A percentile compares a stretch with the other conserved stretches of the same genome.
These are phyloP conservation scores for Erodium moschatum DNA, from an alignment of 441 rosid species.

Conservation along the genomic window DNA sequence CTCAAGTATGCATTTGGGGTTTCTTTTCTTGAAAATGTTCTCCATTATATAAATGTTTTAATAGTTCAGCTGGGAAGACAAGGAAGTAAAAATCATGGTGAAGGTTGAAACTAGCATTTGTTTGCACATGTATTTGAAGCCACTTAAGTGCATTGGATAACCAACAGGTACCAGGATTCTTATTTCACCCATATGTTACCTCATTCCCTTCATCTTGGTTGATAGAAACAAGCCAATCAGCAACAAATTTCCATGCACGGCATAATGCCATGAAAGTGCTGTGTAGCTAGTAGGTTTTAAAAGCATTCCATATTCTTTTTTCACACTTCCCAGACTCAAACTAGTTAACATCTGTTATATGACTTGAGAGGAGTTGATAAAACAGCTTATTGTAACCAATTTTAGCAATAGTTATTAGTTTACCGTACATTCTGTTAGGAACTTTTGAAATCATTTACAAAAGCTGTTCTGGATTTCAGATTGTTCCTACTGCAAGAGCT, in stretches of 20 bases:
- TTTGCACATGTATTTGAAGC: background rate
- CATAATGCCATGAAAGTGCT: background rate
- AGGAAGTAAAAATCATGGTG: background rate
- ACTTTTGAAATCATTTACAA: background rate
- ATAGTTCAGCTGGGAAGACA: slow-evolving; percentile 1
- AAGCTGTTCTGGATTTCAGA: background rate
- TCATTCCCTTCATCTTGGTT: background rate
- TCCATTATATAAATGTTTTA: background rate
- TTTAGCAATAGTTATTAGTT: too few species aligned
- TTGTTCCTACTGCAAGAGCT: slow-evolving; percentile 1
- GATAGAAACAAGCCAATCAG: background rate
- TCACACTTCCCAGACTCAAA: background rate
- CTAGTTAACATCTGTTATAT: background rate
- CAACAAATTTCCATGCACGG: slow-evolving; percentile 5
- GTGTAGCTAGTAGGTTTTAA: background rate
- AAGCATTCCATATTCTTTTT: background rate
- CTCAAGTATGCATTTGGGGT: background rate
- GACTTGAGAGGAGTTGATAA: too few species aligned
- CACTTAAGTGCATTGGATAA: background rate
- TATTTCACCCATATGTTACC: background rate
- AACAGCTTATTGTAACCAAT: too few species aligned
- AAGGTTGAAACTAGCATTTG: background rate
- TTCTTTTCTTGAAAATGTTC: background rate
- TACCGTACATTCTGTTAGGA: background rate
- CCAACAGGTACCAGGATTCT: background rate